Base-by-base conservation (phyloP, 2,329 filamentous ascomycete species). In the Epichloe gansuensis region DNA sequence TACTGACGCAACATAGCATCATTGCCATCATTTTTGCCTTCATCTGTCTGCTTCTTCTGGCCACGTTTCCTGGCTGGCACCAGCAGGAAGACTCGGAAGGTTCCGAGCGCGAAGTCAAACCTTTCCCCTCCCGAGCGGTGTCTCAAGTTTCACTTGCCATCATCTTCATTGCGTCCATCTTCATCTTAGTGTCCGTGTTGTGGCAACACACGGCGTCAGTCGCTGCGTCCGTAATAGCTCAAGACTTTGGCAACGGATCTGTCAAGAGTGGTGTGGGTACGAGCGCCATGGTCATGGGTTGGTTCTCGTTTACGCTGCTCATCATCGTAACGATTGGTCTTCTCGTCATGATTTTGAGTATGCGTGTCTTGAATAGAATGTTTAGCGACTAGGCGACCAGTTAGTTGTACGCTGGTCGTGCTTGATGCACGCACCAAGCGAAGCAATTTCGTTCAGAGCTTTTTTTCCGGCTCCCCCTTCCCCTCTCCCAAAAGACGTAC, bases 1-100 rank as follows among this genome's bases (percentile, higher is more conserved):
- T 11, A 11, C 5, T 15, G 37, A 39, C 12, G 15, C 13, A 23
- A 5, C 46, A 31, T 60, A 93, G 88, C 58, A 98, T 98, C 74
- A 91, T 98, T 64, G 93, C 93, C 65, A 91, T 97, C 65, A 88
- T 98, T 67, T 90, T 98, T 64, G 91, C 93, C 61, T 97, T 97
- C 72, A 78, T 97, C 69, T 95, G 90, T 68, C 88, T 98, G 67
- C 80, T 98, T 56, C 81, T 98, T 43, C 84, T 98, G 51, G 91
- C 91, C 52, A 97, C 93, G 37, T 98, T 97, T 72, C 93, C 93
- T 1, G 91, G 91, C 58, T 98, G 93, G 89, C 91, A 97, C 70
- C 89, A 95, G 69, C 89, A 95, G 70, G 80, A 84, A 58, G 87
- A 93, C 69, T 82, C 79, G 39, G 76, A 81, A 51, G 91, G 90